A percentile compares a stretch with the other conserved stretches of the same genome.
These are phyloP conservation scores for Casaregolazyma lundiana DNA, from an alignment of 1,139 yeast species.

Conservation along the genomic window DNA sequence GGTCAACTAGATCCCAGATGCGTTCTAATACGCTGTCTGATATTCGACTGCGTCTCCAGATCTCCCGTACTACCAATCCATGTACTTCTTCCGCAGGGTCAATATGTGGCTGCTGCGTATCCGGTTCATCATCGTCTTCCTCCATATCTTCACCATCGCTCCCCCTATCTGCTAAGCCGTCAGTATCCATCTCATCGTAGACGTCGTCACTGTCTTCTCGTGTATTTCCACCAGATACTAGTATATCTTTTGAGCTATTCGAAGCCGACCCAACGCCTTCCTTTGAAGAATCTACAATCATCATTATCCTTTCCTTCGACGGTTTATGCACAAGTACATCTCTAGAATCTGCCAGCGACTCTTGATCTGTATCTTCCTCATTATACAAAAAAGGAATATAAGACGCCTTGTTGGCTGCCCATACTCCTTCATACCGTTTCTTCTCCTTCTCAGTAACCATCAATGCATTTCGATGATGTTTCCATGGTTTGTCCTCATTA, in stretches of 20 bases:
- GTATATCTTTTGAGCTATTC: no score
- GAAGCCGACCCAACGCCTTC: no score
- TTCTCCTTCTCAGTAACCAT: conserved; percentile 66
- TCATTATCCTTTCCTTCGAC: not conserved
- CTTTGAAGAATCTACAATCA: not conserved
- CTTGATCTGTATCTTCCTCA: not conserved
- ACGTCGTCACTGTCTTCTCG: conserved; percentile 9
- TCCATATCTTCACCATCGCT: conserved; percentile 13
- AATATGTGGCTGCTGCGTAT: conserved; percentile 20
- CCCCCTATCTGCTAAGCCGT: conserved; percentile 1
- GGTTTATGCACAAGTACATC: not conserved
- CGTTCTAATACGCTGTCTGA: conserved; percentile 57
- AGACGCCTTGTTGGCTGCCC: conserved; percentile 80
- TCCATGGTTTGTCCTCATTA: conserved; percentile 95
- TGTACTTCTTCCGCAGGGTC: conserved; percentile 46
- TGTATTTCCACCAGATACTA: not conserved
- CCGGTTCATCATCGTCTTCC: conserved; percentile 14
- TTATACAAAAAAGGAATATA: conserved; percentile 41
- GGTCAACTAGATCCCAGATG: conserved; percentile 80
- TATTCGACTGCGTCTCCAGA: conserved; percentile 76
- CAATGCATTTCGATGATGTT: conserved; percentile 64
- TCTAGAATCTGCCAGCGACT: not conserved
- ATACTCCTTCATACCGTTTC: conserved; percentile 85
- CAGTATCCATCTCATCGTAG: conserved; percentile 12
- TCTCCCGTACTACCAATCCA: conserved; percentile 64